These are phyloP conservation scores for Poteriospumella lacustris DNA, from an alignment of 108 stramenopile genomes.

Conservation along the genomic window DNA sequence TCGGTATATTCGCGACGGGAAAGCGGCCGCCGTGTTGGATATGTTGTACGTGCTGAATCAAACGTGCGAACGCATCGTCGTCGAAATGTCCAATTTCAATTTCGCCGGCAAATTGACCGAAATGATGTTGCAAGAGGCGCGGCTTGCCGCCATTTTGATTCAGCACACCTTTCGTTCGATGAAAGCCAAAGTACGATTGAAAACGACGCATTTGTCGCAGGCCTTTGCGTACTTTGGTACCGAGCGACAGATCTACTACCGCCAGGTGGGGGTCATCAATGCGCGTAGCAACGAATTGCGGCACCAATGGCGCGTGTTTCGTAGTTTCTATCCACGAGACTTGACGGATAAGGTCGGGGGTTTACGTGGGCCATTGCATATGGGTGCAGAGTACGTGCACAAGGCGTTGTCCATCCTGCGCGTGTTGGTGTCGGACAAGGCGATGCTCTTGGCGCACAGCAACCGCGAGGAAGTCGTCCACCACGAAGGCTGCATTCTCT, in stretches of 20 bases:
- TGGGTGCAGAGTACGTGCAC: not conserved
- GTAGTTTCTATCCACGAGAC: too few relatives aligned
- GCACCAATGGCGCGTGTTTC: not conserved
- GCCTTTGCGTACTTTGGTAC: not conserved
- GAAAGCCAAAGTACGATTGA: not conserved
- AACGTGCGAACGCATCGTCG: not conserved
- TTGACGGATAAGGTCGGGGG: not conserved
- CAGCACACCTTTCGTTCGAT: not conserved
- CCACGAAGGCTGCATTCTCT: not conserved
- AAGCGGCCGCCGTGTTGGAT: not conserved
- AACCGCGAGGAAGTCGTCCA: not conserved
- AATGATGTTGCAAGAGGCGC: not conserved
- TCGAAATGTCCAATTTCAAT: not conserved
- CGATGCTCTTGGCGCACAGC: not conserved
- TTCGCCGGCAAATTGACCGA: not conserved
- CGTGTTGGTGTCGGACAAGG: not conserved
- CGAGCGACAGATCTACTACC: not conserved
- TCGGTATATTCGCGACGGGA: not conserved
- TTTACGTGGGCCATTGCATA: not conserved
- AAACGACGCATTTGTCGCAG: not conserved
- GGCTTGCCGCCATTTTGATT: not conserved
- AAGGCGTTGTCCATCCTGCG: not conserved
- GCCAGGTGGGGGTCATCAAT: not conserved
- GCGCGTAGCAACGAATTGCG: not conserved
- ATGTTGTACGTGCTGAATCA: not conserved